Base-by-base conservation (phyloP, 2,329 filamentous ascomycete genomes). In the Colletotrichum neosansevieriae region DNA sequence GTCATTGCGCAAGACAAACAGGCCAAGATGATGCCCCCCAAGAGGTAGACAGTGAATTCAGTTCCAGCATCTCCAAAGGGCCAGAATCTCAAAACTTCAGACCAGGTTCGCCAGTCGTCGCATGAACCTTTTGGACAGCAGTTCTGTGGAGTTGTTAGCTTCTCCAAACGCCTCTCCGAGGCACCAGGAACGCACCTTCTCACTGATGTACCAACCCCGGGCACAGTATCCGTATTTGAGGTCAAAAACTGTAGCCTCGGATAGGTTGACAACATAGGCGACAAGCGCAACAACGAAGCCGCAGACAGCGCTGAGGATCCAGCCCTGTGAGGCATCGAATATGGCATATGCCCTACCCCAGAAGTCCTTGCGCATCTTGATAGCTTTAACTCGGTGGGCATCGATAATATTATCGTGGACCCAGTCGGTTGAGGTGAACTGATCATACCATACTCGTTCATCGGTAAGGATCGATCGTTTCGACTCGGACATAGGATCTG, bases 371-470 rank as follows among this genome's bases (percentile, higher is more conserved):
- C 94, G 87, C 74, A 87, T 90, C 57, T 94, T 89, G 44, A 99
- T 85, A 60, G 90, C 90, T 78, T 97, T 96, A 57, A 97, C 89
- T 29, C 96, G 92, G 74, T 94, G 93, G 10, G 94, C 94, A 80
- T 98, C 96, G 75, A 94, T 93, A 73, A 99, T 98, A 78, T 92
- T 94, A 79, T 99, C 96, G 77, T 97, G 95, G 1, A 99, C 94
- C 96, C 96, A 99, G 79, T 99, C 95, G 63, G 94, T 98, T 6
- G 93, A 97, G 6, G 94, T 97, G 76, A 97, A 97, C 80, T 99
- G 96, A 82, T 99, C 96, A 80, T 98, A 98, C 96, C 96, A 98
- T 10, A 97, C 92, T 69, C 96, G 90, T 73, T 98, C 94, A 75
- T 98, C 93, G 58, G 91, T 83, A 73, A 89, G 91, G 10, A 92